Conservation (phyloP, 2,329 filamentous ascomycete species). For the Exophiala mesophila region DNA sequence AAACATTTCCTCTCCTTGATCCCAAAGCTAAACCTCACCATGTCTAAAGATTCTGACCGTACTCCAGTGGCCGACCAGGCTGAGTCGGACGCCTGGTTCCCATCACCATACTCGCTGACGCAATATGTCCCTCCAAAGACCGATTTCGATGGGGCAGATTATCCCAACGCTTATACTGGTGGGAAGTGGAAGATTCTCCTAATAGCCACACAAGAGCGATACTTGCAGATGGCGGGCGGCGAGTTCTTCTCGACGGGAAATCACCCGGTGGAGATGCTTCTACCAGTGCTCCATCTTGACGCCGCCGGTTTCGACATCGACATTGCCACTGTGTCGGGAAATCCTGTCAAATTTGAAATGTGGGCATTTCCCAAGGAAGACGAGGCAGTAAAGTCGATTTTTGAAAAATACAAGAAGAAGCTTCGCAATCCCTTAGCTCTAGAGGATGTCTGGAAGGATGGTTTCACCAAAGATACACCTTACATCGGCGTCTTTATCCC, state of each 20-base stretch:
- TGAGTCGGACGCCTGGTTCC: constrained; percentile 15
- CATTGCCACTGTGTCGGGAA: constrained; percentile 12
- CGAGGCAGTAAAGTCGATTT: constrained; percentile 11
- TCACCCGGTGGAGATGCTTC: constrained; percentile 15
- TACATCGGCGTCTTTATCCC: constrained; percentile 14
- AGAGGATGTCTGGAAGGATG: constrained; percentile 7
- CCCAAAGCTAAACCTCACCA: too few relatives aligned
- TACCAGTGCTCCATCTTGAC: constrained; percentile 18
- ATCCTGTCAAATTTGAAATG: constrained; percentile 16
- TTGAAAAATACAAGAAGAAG: constrained; percentile 15
- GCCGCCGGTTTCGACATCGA: constrained; percentile 16
- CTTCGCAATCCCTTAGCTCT: constrained; percentile 12
- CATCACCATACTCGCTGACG: constrained; percentile 15
- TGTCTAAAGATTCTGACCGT: constrained; percentile 8
- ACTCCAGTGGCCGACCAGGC: constrained; percentile 11
- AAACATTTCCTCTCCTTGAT: too few relatives aligned
- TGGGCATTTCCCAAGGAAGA: constrained; percentile 17
- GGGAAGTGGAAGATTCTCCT: constrained; percentile 16
- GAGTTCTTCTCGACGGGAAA: constrained; percentile 17
- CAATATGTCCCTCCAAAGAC: constrained; percentile 14
- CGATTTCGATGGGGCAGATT: constrained; percentile 13
- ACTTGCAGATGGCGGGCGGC: constrained; percentile 9
- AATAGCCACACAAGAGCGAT: constrained; percentile 16
- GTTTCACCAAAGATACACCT: constrained; percentile 14
- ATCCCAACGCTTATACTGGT: constrained; percentile 14